Evolutionary conservation across 1,284 basidiomycete genomes (phyloP).

Genomic region (Ustilago shanxiensis): DNA sequence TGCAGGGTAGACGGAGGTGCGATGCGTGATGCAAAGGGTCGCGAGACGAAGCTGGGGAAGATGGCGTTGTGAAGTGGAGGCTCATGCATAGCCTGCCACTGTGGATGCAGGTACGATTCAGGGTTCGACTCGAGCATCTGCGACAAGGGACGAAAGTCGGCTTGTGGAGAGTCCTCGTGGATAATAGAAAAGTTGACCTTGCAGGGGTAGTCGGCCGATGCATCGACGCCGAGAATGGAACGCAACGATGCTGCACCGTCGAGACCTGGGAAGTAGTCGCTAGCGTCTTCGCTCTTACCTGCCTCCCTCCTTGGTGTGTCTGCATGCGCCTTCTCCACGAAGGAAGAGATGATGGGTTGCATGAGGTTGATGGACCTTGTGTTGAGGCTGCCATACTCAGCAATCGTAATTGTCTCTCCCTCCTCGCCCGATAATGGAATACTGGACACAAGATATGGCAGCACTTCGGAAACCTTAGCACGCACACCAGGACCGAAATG

Average conservation of each 20-base stretch:
- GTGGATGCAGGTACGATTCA: constrained; percentile 64
- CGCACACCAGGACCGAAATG: constrained; percentile 69
- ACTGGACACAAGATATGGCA: constrained; percentile 54
- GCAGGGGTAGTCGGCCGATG: constrained; percentile 38
- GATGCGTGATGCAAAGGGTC: constrained; percentile 70
- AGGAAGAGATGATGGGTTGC: constrained; percentile 64
- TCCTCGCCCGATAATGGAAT: constrained; percentile 58
- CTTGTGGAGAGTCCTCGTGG: constrained; percentile 67
- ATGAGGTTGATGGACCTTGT: constrained; percentile 68
- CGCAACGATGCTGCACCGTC: constrained; percentile 39
- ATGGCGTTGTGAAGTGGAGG: constrained; percentile 65
- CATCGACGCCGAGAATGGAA: constrained; percentile 40
- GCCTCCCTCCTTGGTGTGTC: constrained; percentile 29
- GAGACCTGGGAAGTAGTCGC: constrained; percentile 39
- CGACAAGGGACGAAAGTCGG: constrained; percentile 69
- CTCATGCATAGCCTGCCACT: constrained; percentile 61
- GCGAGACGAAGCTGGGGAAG: constrained; percentile 65
- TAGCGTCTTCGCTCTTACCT: constrained; percentile 23
- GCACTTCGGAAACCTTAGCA: constrained; percentile 62
- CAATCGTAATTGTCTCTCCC: constrained; percentile 64
- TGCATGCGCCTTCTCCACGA: constrained; percentile 49
- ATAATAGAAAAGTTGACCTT: constrained; percentile 67
- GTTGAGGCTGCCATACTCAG: constrained; percentile 71
- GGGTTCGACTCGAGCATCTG: constrained; percentile 62
- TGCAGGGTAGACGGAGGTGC: constrained; percentile 67